Conservation (phyloP, 2,329 filamentous ascomycete species). For the Pseudogymnoascus sp. region DNA sequence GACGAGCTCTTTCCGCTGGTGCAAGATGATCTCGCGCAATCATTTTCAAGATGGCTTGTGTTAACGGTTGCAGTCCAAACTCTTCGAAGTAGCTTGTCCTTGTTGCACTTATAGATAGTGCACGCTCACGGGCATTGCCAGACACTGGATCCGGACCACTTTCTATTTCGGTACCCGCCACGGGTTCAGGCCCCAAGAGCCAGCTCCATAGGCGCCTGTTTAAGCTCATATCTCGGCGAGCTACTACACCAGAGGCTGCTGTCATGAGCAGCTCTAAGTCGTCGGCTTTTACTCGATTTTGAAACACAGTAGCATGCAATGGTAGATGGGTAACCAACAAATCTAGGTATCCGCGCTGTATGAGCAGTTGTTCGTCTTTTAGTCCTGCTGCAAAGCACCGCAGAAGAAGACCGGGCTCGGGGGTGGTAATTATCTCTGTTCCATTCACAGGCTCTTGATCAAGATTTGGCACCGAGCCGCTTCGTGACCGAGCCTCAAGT, state of each 20-base stretch:
- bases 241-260: conserved; percentile 80
- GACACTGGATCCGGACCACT: conserved; percentile 39
- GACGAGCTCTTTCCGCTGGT: conserved; percentile 66
- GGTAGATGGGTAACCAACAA: conserved; percentile 85
- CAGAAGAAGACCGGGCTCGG: conserved; percentile 83
- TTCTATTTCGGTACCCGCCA: conserved; percentile 40
- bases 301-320: conserved; percentile 72
- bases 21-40: conserved; percentile 49
- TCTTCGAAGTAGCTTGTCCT: conserved; percentile 76
- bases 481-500: conserved; percentile 42
- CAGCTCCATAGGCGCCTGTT: conserved; percentile 94
- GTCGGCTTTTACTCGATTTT: conserved; percentile 60
- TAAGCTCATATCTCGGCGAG: conserved; percentile 88
- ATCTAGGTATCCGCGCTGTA: conserved; percentile 91
- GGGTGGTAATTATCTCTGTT: conserved; percentile 63
- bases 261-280: conserved; percentile 78
- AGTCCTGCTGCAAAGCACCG: conserved; percentile 89
- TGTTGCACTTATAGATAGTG: conserved; percentile 33
- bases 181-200: conserved; percentile 74
- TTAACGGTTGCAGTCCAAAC: conserved; percentile 68
- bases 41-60: conserved; percentile 68
- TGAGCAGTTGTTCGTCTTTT: conserved; percentile 77
- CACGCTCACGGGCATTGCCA: conserved; percentile 22
- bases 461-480: neutral
- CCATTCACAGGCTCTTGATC: conserved; percentile 23